Conservation (phyloP, 805 yeast species). For the Candida maltosa region DNA sequence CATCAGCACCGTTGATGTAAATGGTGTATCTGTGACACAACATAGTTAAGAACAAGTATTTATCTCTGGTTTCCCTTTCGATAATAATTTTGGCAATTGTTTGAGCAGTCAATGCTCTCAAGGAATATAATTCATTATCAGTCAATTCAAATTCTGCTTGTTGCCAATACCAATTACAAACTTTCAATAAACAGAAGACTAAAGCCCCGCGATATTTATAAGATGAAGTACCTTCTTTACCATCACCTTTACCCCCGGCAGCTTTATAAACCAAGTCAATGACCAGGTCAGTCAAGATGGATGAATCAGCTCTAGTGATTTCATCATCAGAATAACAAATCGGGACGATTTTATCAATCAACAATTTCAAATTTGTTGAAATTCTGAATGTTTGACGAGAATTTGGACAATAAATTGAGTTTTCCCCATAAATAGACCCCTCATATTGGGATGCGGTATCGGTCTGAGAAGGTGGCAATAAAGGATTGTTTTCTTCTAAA, state of each 20-base stretch:
- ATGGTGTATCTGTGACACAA: slow-evolving; percentile 73
- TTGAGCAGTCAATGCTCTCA: slow-evolving; percentile 71
- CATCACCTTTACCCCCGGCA: slow-evolving; percentile 76
- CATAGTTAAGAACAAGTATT: slow-evolving; percentile 68
- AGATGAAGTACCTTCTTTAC: slow-evolving; percentile 49
- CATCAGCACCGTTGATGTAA: slow-evolving; percentile 57
- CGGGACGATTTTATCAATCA: slow-evolving; percentile 72
- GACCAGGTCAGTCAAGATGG: slow-evolving; percentile 56
- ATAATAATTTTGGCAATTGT: slow-evolving; percentile 67
- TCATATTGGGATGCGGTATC: slow-evolving; percentile 9
- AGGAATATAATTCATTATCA: slow-evolving; percentile 59
- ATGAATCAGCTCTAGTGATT: slow-evolving; percentile 55
- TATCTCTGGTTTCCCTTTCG: slow-evolving; percentile 56
- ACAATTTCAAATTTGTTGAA: slow-evolving; percentile 66
- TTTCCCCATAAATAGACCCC: slow-evolving; percentile 5
- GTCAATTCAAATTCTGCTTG: slow-evolving; percentile 58
- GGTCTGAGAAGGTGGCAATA: slow-evolving; percentile 7
- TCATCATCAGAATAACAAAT: slow-evolving; percentile 51
- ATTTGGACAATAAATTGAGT: slow-evolving; percentile 42
- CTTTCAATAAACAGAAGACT: slow-evolving; percentile 68
- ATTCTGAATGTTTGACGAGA: slow-evolving; percentile 68
- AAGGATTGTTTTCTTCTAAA: slow-evolving; percentile 6
- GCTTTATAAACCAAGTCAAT: slow-evolving; percentile 63
- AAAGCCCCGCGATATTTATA: slow-evolving; percentile 65
- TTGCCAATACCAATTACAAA: slow-evolving; percentile 74